Evolutionary conservation across 164 flowering plant genomes (phyloP), one percentile per base, ranked within the genome.

Genomic region (Cinnamomum chago): DNA sequence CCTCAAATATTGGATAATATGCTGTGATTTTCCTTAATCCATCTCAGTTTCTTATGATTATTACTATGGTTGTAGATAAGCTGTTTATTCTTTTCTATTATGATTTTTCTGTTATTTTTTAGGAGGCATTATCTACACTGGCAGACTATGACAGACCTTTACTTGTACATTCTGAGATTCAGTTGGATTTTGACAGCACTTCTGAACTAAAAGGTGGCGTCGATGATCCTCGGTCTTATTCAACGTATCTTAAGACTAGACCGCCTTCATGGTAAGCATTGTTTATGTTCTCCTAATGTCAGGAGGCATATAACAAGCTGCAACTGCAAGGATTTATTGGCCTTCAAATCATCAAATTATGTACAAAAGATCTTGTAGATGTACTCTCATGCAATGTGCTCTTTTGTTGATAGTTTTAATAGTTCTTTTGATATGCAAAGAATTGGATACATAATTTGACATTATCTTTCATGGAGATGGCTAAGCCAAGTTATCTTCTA

Each of bases 151-250:
- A 76, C 81, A 87, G 98, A 76, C 98, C 99, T 62, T 81, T 96
- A 74, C 96, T 96, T 75, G 99, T 96, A 66, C 99, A 96, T 85
- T 92, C 98, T 20, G 99, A 96, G 84, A 68, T 88, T 67, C 82
- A 84, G 70, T 85, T 72, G 78, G 90, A 90, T 65, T 70, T 78
- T 50, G 87, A 76, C 40, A 82, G 71, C 51, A 2, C 72, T 67
- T n/a, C 47, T 5, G 84, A 82, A 50, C 51, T 70, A 23, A 74
- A 83, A 58, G 83, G 83, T 76, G 81, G 73, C 62, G 14, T 51
- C 13, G 77, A 73, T 58, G 83, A 87, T 72, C 76, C 92, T 67
- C 84, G 87, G 55, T 88, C 89, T 50, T 96, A 96, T 79, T 84
- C 86, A 25, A 92, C 97, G 1, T 92, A 96, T 84, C 95, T 94